Evolutionary conservation across 2,329 filamentous ascomycete species (phyloP).

Genomic region (Paecilomyces fulvus): DNA sequence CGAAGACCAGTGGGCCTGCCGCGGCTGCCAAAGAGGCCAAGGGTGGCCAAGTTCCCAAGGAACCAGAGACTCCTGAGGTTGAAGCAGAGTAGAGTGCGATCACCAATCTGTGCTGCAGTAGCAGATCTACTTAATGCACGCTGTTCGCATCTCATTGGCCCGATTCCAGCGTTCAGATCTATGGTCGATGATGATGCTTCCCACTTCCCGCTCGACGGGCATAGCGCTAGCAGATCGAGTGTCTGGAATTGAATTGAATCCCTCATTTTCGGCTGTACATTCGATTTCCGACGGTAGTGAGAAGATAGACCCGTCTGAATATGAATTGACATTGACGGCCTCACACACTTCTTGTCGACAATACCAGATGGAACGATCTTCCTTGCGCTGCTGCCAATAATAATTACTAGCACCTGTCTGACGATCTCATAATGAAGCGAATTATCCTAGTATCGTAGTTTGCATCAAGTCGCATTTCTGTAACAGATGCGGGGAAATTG

Average conservation of each 20-base stretch:
- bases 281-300: neutral
- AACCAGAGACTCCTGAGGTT: conserved; percentile 9
- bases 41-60: conserved; percentile 5
- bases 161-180: neutral
- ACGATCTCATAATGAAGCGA: neutral
- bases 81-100: conserved; percentile 8
- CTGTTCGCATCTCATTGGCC: neutral
- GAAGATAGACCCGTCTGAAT: neutral
- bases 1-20: conserved; percentile 19
- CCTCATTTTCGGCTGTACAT: neutral
- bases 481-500: neutral
- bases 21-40: conserved; percentile 13
- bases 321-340: neutral
- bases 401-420: neutral
- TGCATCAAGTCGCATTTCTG: neutral
- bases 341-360: neutral
- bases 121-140: neutral
- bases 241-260: neutral
- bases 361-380: neutral
- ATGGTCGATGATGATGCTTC: neutral
- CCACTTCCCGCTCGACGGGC: neutral
- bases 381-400: neutral
- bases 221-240: neutral
- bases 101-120: neutral
- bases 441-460: neutral